Percentiles rank a stretch among this genome's conserved stretches.
phyloP scores from a whole-genome alignment of 2,329 filamentous ascomycete genomes.

The Metarhizium rileyi region DNA sequence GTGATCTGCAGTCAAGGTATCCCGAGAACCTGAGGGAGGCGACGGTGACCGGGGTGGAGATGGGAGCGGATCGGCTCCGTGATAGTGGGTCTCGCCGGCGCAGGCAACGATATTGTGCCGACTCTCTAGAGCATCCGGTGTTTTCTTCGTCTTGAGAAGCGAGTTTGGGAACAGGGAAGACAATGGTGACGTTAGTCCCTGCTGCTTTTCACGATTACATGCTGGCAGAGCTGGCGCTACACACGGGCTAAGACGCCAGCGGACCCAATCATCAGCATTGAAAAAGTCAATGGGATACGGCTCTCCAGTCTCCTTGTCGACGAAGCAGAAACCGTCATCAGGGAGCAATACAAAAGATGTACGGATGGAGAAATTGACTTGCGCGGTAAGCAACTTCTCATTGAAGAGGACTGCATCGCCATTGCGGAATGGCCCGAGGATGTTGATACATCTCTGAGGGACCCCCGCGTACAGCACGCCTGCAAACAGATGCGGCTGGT shows the following conservation, averaged over 20 bases:
- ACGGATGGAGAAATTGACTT: constrained; percentile 86
- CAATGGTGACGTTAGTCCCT: constrained; percentile 29
- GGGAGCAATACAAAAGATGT: constrained; percentile 80
- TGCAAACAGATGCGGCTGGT: constrained; percentile 72
- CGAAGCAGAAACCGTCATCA: constrained; percentile 77
- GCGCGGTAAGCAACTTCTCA: constrained; percentile 79
- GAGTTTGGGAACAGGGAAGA: constrained; percentile 37
- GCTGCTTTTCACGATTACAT: constrained; percentile 26
- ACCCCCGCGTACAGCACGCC: constrained; percentile 80
- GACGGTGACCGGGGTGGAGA: constrained; percentile 13
- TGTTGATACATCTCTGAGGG: constrained; percentile 81
- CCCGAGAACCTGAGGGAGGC: constrained; percentile 2
- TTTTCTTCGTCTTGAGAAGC: constrained; percentile 16
- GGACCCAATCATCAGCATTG: constrained; percentile 67
- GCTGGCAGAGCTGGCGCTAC: constrained; percentile 58
- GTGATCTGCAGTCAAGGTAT: constrained; percentile 13
- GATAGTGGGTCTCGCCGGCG: background rate
- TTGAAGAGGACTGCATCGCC: constrained; percentile 89
- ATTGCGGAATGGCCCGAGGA: constrained; percentile 78
- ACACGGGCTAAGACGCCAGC: constrained; percentile 69
- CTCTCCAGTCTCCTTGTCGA: constrained; percentile 72
- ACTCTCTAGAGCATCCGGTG: background rate
- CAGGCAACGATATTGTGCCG: constrained; percentile 5
- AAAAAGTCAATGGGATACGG: constrained; percentile 80
- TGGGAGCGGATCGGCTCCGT: constrained; percentile 10